Base-by-base conservation (phyloP, 192 early-diverging fungal genomes). In the Umbelopsis sp. region DNA sequence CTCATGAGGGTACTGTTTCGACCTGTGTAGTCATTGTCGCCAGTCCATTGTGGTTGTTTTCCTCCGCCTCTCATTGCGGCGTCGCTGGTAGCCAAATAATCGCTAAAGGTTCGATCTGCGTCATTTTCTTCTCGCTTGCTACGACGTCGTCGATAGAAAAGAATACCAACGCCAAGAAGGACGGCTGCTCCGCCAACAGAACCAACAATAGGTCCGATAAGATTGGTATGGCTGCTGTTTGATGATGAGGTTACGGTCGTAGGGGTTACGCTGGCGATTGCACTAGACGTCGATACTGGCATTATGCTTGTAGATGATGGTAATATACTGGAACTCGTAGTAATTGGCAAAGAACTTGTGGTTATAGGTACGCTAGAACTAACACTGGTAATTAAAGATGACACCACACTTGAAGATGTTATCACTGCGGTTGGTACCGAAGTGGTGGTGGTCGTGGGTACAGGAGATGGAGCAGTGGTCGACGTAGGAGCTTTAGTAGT, bases 101-200 rank as follows among this genome's bases (percentile, higher is more conserved):
- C 56, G 31, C 56, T 62, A 20, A 62, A 62, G 2, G 56, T 62
- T 20, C 56, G 56, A 34, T 62, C 56, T 20, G 56, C 56, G 34
- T 62, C 29, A 14, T 62, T 32, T 62, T 62, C 29, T 3, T 62
- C 56, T 62, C 56, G 56, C 31, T 62, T 62, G 17, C 31, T 11
- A 2, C 56, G 26, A 11, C 31, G 56, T 62, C 56, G 32, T 36
- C 56, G 29, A 32, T 17, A 62, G 29, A 62, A 34, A 11, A 62
- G 56, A 29, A 62, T 34, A 16, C 56, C 56, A n/a, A 16, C 56
- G 12, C 56, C 56, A 17, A 62, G 26, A 2, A 62, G 1, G 2
- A 62, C 26, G 20, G 56, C 56, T 4, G 56, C 56, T 11, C 56
- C 56, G 0, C 26, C 56, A 20, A 62, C 56, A 2, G 56, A 26